These are phyloP conservation scores for Trichothecium sympodiale DNA, from an alignment of 2,329 filamentous ascomycete genomes.

Conservation along the genomic window DNA sequence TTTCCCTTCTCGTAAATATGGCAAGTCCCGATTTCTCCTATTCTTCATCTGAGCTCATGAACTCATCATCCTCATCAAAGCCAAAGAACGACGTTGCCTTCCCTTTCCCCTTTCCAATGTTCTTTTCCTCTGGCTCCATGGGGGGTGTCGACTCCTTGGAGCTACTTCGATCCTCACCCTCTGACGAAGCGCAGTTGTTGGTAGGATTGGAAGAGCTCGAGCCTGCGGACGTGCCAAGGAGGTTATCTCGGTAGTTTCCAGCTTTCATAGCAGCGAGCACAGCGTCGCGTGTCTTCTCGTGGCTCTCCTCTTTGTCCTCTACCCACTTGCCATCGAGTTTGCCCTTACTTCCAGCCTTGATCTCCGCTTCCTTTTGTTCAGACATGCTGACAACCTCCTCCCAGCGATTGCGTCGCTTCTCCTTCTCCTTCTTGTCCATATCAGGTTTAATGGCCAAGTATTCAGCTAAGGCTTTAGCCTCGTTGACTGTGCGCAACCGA, in stretches of 20 bases:
- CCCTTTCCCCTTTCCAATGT: conserved; percentile 25
- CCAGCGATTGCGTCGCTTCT: conserved; percentile 74
- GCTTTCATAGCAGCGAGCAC: conserved; percentile 60
- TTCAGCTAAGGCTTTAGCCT: conserved; percentile 90
- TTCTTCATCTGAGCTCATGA: conserved; percentile 58
- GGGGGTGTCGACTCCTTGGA: conserved; percentile 40
- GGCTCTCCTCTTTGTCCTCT: conserved; percentile 84
- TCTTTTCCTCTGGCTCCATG: conserved; percentile 25
- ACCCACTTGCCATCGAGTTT: conserved; percentile 86
- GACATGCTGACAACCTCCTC: conserved; percentile 78
- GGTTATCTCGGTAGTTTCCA: conserved; percentile 50
- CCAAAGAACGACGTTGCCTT: conserved; percentile 51
- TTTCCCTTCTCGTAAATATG: too few relatives aligned
- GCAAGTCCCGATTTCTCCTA: conserved; percentile 17
- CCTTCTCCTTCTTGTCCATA: conserved; percentile 91
- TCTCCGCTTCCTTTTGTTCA: conserved; percentile 73
- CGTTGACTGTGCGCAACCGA: conserved; percentile 79
- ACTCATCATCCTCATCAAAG: conserved; percentile 71
- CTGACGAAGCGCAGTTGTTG: conserved; percentile 15
- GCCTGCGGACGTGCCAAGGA: conserved; percentile 39
- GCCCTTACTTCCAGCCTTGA: conserved; percentile 60
- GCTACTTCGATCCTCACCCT: conserved; percentile 26
- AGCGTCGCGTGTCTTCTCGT: conserved; percentile 69
- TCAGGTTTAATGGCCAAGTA: conserved; percentile 93
- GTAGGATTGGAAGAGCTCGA: conserved; percentile 28